Evolutionary conservation across 2,329 filamentous ascomycete genomes (phyloP).

Genomic region (Aureobasidium mangrovei): DNA sequence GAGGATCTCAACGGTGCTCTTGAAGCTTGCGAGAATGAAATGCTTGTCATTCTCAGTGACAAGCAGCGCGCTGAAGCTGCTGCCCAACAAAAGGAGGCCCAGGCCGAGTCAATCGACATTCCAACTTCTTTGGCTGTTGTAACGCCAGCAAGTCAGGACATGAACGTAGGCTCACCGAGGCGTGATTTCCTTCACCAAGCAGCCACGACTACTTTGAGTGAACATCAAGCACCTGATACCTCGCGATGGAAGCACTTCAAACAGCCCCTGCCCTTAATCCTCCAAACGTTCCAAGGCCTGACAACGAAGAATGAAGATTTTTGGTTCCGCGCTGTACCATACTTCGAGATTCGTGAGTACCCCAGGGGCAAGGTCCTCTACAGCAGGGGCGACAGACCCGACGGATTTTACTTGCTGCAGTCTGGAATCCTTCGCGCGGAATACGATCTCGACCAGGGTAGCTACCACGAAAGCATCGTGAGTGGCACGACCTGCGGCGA

Average conservation of each 20-base stretch:
- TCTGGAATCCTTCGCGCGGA: slow-evolving; percentile 81
- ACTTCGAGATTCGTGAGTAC: slow-evolving; percentile 64
- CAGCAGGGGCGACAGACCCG: slow-evolving; percentile 61
- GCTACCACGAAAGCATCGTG: slow-evolving; percentile 83
- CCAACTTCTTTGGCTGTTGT: slow-evolving; percentile 9
- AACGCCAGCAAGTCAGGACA: slow-evolving; percentile 7
- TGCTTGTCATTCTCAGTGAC: slow-evolving; percentile 49
- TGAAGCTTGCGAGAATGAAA: slow-evolving; percentile 89
- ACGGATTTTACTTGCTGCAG: slow-evolving; percentile 86
- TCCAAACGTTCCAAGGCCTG: slow-evolving; percentile 90
- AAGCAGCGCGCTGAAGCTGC: slow-evolving; percentile 20
- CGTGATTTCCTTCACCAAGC: slow-evolving; percentile 68
- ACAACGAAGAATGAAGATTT: slow-evolving; percentile 86
- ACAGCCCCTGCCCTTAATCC: slow-evolving; percentile 80
- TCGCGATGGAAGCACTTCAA: slow-evolving; percentile 77
- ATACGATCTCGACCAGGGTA: slow-evolving; percentile 83
- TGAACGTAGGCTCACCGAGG: slow-evolving; percentile 63
- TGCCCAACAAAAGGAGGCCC: slow-evolving; percentile 32
- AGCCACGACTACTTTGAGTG: slow-evolving; percentile 65
- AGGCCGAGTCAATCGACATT: slow-evolving; percentile 33
- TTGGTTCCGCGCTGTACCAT: slow-evolving; percentile 73
- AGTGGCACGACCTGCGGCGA: slow-evolving; percentile 93
- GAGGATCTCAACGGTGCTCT: slow-evolving; percentile 87
- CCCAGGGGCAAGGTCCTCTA: slow-evolving; percentile 66
- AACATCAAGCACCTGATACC: slow-evolving; percentile 42